Conservation (phyloP, 2,329 filamentous ascomycete genomes). For the Pseudogymnoascus sp. region DNA sequence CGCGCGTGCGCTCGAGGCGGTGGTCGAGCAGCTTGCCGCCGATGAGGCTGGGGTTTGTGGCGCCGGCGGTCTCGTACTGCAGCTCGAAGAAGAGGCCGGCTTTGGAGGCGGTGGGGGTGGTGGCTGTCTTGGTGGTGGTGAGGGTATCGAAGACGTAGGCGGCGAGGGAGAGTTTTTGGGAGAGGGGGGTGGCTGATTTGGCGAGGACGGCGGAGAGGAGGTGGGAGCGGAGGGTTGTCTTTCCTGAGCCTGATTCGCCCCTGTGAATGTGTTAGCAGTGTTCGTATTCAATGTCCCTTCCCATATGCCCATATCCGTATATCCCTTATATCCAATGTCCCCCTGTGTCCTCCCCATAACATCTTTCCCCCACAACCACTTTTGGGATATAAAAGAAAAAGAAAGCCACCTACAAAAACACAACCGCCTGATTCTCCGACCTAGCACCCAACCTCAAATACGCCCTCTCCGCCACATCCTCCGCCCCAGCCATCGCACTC, state of each 20-base stretch:
- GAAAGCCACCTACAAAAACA: constrained; percentile 69
- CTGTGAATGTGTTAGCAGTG: constrained; percentile 38
- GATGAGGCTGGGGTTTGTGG: constrained; percentile 76
- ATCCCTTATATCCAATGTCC: not conserved
- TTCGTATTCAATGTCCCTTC: not conserved
- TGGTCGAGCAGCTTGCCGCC: constrained; percentile 94
- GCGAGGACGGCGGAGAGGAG: constrained; percentile 76
- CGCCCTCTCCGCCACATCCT: constrained; percentile 81
- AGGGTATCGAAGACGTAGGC: constrained; percentile 93
- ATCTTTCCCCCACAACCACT: too few relatives aligned
- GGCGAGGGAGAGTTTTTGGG: constrained; percentile 84
- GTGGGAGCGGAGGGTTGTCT: constrained; percentile 89
- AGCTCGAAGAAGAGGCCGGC: constrained; percentile 92
- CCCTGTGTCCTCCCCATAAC: too few relatives aligned
- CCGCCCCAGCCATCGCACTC: constrained; percentile 84
- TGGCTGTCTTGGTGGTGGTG: constrained; percentile 94
- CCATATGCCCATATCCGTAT: not conserved
- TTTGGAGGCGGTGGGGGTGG: constrained; percentile 91
- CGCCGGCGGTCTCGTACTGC: constrained; percentile 87
- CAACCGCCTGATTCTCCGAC: constrained; percentile 84
- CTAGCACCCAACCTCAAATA: constrained; percentile 79
- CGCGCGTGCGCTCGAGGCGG: constrained; percentile 81
- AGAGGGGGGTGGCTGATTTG: constrained; percentile 87
- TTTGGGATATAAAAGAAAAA: constrained; percentile 10
- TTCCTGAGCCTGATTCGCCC: constrained; percentile 91